Base-by-base conservation (phyloP, 306 rosid species). In the Elaeagnus macrophylla region DNA sequence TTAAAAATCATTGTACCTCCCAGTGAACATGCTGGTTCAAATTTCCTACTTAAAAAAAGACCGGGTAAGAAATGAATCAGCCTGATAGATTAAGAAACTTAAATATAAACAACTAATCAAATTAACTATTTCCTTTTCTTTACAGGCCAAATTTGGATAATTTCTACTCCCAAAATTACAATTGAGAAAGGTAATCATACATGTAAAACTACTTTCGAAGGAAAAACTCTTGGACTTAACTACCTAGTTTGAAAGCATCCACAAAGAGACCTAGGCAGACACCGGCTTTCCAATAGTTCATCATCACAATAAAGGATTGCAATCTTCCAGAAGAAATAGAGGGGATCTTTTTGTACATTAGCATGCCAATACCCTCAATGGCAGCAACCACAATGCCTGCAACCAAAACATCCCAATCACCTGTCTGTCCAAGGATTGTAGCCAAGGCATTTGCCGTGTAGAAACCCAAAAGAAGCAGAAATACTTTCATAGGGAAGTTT, bases 241-340 rank as follows among this genome's bases (percentile, higher is more conserved):
- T 91, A 48, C 99, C 99, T 51, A 91, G 66, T 72, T 91, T 87
- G 53, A 91, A 91, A 58, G 99, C 99, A 77, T 91, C 99, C 49
- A 87, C 99, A 73, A 84, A 91, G 54, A 91, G 93, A 57, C 99
- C 96, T 65, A 91, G 77, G 70, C 99, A 91, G 14, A 91, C 91
- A 57, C 99, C 99, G 2, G 99, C 99, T 77, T 91, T 91, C 99
- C 96, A 87, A 67, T 72, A 91, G 73, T 91, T 91, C 37, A 91
- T 43, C 87, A 91, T 61, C 65, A 36, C 79, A 38, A 87, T 75
- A 66, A 91, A 80, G 60, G 89, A 78, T 59, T 78, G 87, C 60
- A 87, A 68, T 63, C 91, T 87, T 69, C 75, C 86, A 15, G 71
- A 71, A 15, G 84, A 73, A 54, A 46, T 47, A 25, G 83, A 57